Evolutionary conservation across 2,329 filamentous ascomycete species (phyloP), one percentile per base, ranked within the genome.

Genomic region (Colletotrichum eleusines): DNA sequence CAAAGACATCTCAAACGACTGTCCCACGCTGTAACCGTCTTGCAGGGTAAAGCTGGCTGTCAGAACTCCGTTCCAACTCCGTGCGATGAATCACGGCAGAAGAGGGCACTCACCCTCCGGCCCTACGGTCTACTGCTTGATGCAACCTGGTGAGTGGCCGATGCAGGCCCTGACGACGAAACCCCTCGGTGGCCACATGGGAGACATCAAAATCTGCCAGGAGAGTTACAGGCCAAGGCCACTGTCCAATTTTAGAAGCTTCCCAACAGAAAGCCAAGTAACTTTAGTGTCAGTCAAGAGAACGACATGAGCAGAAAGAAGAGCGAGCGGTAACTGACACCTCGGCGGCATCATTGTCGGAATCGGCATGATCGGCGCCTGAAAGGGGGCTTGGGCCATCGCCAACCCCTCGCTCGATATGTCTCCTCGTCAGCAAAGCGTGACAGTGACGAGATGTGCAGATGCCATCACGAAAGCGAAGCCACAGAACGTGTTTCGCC

Each of bases 391-490:
- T 11, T 38, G 46, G 26, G 26, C 18, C 38, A 18, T 26, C 12
- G 23, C 42, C 18, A n/a, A 26, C 18, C 1, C 8, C 33, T 58
- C 26, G 7, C 28, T 38, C 16, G 18, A 6, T 33, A 4, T 40
- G 7, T 38, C 20, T 11, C 35, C 12, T 26, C 35, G 38, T 42
- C 28, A 53, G 58, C 63, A 33, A 44, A 53, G 51, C 35, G 69
- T 63, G 65, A 69, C 44, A 54, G 69, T 71, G 69, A 71, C 48
- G n/a, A 14, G 9, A 18, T 26, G 44, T 60, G 68, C 69, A 69
- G 51, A 11, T 48, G 46, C 31, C 40, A 42, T 60, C 53, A 69
- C 69, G 35, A 31, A n/a, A 31, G 62, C 38, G 44, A 33, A 28
- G 48, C 67, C 33, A 61, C 50, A 23, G 35, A 44, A 31, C 23